Conservation (phyloP, 257 asterid species). For the Jaltomata sinuosa region DNA sequence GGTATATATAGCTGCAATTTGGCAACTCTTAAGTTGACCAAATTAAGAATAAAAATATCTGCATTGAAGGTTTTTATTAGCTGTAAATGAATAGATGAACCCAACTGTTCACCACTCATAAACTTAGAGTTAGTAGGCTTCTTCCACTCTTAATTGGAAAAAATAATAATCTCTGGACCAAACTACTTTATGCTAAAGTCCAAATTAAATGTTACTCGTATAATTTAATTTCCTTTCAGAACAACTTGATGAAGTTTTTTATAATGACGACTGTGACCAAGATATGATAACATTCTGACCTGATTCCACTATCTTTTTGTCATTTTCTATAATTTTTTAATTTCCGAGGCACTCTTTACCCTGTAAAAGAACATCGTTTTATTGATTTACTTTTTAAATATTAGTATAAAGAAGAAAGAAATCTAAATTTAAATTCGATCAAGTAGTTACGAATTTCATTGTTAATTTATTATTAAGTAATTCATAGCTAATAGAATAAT, state of each 20-base stretch:
- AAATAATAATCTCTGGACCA: background rate
- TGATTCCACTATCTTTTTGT: background rate
- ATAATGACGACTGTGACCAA: background rate
- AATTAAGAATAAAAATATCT: background rate
- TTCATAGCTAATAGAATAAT: background rate
- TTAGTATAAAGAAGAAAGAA: background rate
- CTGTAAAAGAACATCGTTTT: background rate
- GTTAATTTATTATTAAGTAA: background rate
- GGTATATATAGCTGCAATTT: background rate
- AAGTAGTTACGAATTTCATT: background rate
- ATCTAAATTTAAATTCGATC: too few species aligned
- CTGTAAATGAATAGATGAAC: background rate
- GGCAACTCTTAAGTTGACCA: background rate
- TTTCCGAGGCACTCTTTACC: background rate
- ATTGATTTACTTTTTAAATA: background rate
- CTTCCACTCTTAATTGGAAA: background rate
- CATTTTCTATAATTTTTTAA: background rate
- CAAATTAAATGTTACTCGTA: background rate
- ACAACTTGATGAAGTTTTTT: background rate
- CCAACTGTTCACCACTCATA: background rate
- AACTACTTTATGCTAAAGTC: background rate
- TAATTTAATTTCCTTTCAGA: background rate
- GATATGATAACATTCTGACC: background rate
- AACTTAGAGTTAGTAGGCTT: background rate
- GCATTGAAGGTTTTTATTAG: background rate